These are phyloP conservation scores for Pulveroboletus ravenelii DNA, from an alignment of 768 basidiomycete genomes.

Conservation along the genomic window DNA sequence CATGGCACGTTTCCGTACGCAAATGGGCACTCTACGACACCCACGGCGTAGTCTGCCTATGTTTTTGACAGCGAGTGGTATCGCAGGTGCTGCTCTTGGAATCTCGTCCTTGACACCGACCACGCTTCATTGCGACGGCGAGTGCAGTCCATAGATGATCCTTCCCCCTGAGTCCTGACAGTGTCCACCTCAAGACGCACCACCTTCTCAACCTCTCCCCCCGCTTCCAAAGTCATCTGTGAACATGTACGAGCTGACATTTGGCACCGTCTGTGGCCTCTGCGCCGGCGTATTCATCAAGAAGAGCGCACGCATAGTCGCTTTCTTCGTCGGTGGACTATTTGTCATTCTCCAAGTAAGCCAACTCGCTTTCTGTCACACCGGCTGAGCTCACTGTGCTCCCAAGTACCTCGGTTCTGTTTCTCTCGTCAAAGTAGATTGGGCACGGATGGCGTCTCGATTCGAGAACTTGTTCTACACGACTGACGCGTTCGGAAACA, in stretches of 20 bases:
- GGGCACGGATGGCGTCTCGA: constrained; percentile 55
- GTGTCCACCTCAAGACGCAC: constrained; percentile 5
- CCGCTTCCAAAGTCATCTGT: constrained; percentile 69
- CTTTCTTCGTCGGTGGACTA: constrained; percentile 83
- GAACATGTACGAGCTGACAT: constrained; percentile 76
- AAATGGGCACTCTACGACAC: constrained; percentile 1
- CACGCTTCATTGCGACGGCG: constrained; percentile 52
- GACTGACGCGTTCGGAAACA: constrained; percentile 49
- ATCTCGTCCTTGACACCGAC: constrained; percentile 33
- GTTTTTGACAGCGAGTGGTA: constrained; percentile 29
- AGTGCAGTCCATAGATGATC: constrained; percentile 10
- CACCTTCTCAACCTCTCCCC: constrained; percentile 12
- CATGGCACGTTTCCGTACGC: background rate
- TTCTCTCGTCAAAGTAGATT: constrained; percentile 75
- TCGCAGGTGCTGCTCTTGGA: constrained; percentile 44
- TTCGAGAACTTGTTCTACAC: constrained; percentile 77
- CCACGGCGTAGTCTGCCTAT: constrained; percentile 8
- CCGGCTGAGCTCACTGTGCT: constrained; percentile 1
- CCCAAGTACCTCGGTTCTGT: constrained; percentile 75
- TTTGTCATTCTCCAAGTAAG: constrained; percentile 89
- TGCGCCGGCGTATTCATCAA: constrained; percentile 93
- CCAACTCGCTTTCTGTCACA: background rate
- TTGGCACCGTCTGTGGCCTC: constrained; percentile 84
- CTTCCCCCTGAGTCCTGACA: constrained; percentile 1
- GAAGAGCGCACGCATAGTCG: constrained; percentile 82